Conservation (phyloP, 2,329 filamentous ascomycete genomes). For the Truncatella angustata region DNA sequence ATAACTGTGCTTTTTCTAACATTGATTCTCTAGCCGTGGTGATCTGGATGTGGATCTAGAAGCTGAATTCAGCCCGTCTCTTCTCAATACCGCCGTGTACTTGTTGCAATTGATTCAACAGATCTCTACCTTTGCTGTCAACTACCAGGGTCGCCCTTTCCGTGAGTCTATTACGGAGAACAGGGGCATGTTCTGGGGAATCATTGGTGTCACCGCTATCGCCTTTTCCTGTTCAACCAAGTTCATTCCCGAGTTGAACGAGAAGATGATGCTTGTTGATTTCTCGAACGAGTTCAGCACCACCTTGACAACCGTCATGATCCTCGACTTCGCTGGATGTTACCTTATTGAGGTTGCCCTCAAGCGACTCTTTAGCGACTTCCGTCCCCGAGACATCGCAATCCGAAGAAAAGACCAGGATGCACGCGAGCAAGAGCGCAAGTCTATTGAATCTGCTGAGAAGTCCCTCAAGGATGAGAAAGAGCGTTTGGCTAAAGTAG, state of each 20-base stretch:
- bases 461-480: slow-evolving; percentile 52
- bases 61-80: slow-evolving; percentile 87
- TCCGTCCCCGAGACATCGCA: slow-evolving; percentile 90
- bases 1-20: slow-evolving; percentile 21
- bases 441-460: slow-evolving; percentile 52
- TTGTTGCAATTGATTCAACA: slow-evolving; percentile 97
- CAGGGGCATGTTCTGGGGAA: slow-evolving; percentile 96
- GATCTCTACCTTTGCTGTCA: slow-evolving; percentile 98
- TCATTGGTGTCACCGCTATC: slow-evolving; percentile 83
- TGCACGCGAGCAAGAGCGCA: slow-evolving; percentile 69
- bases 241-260: slow-evolving; percentile 92
- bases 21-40: slow-evolving; percentile 38
- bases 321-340: slow-evolving; percentile 83
- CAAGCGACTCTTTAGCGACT: slow-evolving; percentile 86
- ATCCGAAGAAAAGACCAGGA: slow-evolving; percentile 83
- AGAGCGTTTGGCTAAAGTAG: slow-evolving; percentile 53
- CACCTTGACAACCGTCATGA: slow-evolving; percentile 81
- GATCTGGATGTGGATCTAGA: slow-evolving; percentile 77
- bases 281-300: slow-evolving; percentile 87
- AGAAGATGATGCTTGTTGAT: slow-evolving; percentile 86
- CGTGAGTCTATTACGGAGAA: slow-evolving; percentile 94
- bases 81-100: slow-evolving; percentile 96
- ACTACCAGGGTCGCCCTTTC: slow-evolving; percentile 98
- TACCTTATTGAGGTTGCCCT: slow-evolving; percentile 83
- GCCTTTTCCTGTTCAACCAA: slow-evolving; percentile 95